Evolutionary conservation across 495 filamentous ascomycete genomes (phyloP).

Genomic region (Xylaria flabelliformis): DNA sequence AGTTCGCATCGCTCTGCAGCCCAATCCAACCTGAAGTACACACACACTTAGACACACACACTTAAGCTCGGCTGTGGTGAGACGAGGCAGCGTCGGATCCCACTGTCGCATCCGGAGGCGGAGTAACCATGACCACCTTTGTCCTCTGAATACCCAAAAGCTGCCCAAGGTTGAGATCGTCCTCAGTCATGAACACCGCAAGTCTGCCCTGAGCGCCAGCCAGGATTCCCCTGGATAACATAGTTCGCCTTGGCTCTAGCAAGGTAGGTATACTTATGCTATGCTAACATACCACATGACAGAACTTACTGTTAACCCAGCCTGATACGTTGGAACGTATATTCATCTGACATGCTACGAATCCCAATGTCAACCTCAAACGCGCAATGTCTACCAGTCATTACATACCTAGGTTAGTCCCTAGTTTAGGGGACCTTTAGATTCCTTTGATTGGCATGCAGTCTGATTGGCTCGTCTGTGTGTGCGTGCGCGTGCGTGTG

Average conservation of each 20-base stretch:
- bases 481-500: neutral
- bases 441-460: neutral
- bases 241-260: neutral
- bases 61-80: neutral
- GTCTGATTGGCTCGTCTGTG: neutral
- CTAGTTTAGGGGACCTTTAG: neutral
- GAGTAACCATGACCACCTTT: neutral
- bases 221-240: conserved; percentile 3
- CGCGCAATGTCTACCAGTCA: neutral
- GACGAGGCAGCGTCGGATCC: neutral
- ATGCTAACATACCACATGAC: neutral
- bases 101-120: neutral
- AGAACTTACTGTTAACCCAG: neutral
- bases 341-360: neutral
- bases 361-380: neutral
- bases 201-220: neutral
- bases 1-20: neutral
- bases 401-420: neutral
- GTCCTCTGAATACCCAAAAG: neutral
- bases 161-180: neutral
- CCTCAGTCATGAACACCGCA: neutral
- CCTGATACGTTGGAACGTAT: neutral
- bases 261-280: neutral
- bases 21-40: conserved; percentile 5
- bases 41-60: neutral